These are phyloP conservation scores for Apiospora malaysiana DNA, from an alignment of 2,329 filamentous ascomycete genomes.

Conservation along the genomic window DNA sequence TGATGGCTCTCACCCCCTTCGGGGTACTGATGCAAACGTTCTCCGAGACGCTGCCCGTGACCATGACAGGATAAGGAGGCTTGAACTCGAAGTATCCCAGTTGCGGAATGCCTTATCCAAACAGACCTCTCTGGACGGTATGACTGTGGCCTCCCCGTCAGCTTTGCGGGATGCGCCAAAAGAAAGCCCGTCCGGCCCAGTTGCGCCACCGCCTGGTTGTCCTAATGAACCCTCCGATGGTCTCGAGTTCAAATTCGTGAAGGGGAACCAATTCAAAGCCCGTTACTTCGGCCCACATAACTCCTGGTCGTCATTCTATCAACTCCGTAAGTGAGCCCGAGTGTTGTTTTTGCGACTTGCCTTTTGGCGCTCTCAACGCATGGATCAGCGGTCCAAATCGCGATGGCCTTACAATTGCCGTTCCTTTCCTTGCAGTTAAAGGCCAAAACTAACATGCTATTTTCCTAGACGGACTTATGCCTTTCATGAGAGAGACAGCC, in stretches of 20 bases:
- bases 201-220: conserved; percentile 42
- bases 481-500: conserved; percentile 68
- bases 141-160: conserved; percentile 55
- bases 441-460: conserved; percentile 39
- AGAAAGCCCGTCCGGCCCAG: conserved; percentile 43
- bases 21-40: conserved; percentile 41
- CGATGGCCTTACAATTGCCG: not conserved
- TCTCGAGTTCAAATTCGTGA: conserved; percentile 60
- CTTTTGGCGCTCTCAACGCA: too few species aligned
- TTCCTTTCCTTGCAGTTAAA: not conserved
- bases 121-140: conserved; percentile 55
- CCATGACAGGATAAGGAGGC: conserved; percentile 62
- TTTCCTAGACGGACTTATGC: conserved; percentile 54
- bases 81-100: conserved; percentile 65
- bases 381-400: not conserved
- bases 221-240: conserved; percentile 39
- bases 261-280: conserved; percentile 64
- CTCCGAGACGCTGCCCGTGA: conserved; percentile 52
- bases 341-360: not conserved
- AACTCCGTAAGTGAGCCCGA: conserved; percentile 41
- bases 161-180: conserved; percentile 51
- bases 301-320: conserved; percentile 64
- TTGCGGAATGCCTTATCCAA: conserved; percentile 58
- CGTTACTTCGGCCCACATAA: conserved; percentile 67
- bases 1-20: conserved; percentile 35